These are phyloP conservation scores for Arthrobotrys megalospora DNA, from an alignment of 2,329 filamentous ascomycete genomes.

Conservation along the genomic window DNA sequence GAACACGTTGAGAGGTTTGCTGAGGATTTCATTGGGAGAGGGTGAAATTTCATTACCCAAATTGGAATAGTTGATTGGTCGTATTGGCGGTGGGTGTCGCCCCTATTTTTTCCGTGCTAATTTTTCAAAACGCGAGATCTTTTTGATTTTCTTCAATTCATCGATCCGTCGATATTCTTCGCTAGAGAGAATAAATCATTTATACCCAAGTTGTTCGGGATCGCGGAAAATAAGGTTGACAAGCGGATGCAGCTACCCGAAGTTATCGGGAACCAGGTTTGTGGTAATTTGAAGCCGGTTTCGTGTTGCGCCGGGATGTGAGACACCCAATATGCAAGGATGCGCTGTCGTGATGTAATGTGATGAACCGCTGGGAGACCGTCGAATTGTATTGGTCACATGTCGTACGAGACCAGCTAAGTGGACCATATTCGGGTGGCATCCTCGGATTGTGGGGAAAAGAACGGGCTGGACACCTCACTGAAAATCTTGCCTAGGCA, in stretches of 20 bases:
- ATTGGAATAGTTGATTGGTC: background rate
- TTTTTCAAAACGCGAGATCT: no score
- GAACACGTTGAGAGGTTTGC: background rate
- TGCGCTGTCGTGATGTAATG: conserved; percentile 36
- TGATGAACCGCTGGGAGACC: background rate
- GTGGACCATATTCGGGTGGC: background rate
- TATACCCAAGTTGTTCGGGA: no score
- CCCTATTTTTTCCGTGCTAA: no score
- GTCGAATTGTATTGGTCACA: conserved; percentile 10
- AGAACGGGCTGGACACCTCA: background rate
- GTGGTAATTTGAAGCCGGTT: conserved; percentile 5
- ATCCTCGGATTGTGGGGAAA: conserved; percentile 11
- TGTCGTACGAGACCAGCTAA: conserved; percentile 8
- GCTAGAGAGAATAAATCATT: no score
- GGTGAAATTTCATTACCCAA: background rate
- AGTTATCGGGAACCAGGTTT: background rate
- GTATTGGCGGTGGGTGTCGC: no score
- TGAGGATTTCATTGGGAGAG: conserved; percentile 21
- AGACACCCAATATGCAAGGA: conserved; percentile 21
- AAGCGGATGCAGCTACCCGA: conserved; percentile 15
- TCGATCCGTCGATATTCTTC: no score
- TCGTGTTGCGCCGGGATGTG: conserved; percentile 20
- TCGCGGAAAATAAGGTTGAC: conserved; percentile 6
- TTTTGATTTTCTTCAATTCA: no score
- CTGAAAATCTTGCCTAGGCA: no score